A percentile compares a stretch with the other conserved stretches of the same genome.
Conservation (phyloP, 1,284 basidiomycete genomes). For the Cutaneotrichosporon sp. region DNA sequence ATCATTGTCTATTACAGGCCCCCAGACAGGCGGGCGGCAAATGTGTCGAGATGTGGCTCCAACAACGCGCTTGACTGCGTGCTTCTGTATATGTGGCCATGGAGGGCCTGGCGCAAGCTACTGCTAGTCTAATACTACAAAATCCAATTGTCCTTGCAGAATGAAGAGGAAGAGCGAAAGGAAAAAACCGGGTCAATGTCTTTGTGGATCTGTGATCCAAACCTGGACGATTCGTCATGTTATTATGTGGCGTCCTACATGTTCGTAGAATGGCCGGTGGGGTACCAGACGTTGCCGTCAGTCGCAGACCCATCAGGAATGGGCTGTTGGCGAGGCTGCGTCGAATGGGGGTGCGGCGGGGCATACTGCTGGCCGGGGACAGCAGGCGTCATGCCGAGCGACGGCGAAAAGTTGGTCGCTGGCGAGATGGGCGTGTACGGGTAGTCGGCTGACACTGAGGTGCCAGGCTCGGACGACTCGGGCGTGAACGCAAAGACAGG, state of each 20-base stretch:
- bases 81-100: too few relatives aligned
- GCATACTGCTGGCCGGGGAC: conserved; percentile 1
- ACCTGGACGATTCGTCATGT: not conserved
- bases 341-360: not conserved
- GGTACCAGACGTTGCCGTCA: conserved; percentile 2
- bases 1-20: too few relatives aligned
- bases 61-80: too few relatives aligned
- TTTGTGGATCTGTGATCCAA: not conserved
- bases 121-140: too few relatives aligned
- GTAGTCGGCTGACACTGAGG: conserved; percentile 10
- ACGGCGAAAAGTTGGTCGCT: conserved; percentile 9
- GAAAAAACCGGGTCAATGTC: not conserved
- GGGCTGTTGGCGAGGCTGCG: not conserved
- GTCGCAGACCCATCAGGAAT: not conserved
- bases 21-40: too few relatives aligned
- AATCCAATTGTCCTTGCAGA: conserved; percentile 1
- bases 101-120: too few relatives aligned
- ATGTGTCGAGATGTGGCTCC: too few relatives aligned
- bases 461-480: conserved; percentile 9
- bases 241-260: not conserved
- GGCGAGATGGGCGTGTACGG: conserved; percentile 20
- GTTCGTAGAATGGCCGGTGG: too few relatives aligned
- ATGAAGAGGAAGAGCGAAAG: not conserved
- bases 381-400: not conserved
- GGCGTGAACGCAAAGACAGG: conserved; percentile 12